A percentile compares a stretch with the other conserved stretches of the same genome.
phyloP scores from a whole-genome alignment of 495 filamentous ascomycete species.

The Podospora appendiculata region DNA sequence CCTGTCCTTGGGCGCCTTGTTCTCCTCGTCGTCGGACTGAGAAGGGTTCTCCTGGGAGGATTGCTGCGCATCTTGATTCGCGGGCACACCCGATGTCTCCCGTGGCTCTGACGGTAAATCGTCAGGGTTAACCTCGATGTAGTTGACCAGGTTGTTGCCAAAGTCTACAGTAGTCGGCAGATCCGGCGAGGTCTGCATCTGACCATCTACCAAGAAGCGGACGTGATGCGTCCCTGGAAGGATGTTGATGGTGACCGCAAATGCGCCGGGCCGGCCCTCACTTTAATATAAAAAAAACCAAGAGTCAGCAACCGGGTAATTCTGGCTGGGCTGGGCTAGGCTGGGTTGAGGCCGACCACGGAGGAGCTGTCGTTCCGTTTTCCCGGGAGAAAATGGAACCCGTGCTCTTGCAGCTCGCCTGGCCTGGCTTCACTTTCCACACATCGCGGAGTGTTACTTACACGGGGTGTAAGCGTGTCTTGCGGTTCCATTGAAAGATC shows the following conservation, averaged over 20 bases:
- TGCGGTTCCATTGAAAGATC: conserved; percentile 91
- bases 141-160: conserved; percentile 94
- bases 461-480: conserved; percentile 77
- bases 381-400: too few relatives aligned
- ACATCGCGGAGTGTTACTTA: conserved; percentile 37
- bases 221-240: conserved; percentile 92
- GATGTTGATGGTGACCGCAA: conserved; percentile 69
- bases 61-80: conserved; percentile 20
- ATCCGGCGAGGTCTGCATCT: conserved; percentile 79
- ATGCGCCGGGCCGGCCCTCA: conserved; percentile 47
- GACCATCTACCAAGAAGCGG: conserved; percentile 89
- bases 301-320: too few relatives aligned
- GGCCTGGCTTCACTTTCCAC: too few relatives aligned
- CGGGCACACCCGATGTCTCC: conserved; percentile 5
- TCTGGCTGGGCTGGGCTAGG: too few relatives aligned
- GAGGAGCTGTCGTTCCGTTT: too few relatives aligned
- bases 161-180: conserved; percentile 94
- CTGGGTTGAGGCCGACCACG: too few relatives aligned
- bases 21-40: conserved; percentile 24
- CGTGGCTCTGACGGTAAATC: conserved; percentile 31
- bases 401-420: too few relatives aligned
- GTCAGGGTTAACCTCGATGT: conserved; percentile 84
- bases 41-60: conserved; percentile 22
- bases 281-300: conserved; percentile 15
- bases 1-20: conserved; percentile 31